These are phyloP conservation scores for Calonectria henricotiae DNA, from an alignment of 2,329 filamentous ascomycete genomes.

Conservation along the genomic window DNA sequence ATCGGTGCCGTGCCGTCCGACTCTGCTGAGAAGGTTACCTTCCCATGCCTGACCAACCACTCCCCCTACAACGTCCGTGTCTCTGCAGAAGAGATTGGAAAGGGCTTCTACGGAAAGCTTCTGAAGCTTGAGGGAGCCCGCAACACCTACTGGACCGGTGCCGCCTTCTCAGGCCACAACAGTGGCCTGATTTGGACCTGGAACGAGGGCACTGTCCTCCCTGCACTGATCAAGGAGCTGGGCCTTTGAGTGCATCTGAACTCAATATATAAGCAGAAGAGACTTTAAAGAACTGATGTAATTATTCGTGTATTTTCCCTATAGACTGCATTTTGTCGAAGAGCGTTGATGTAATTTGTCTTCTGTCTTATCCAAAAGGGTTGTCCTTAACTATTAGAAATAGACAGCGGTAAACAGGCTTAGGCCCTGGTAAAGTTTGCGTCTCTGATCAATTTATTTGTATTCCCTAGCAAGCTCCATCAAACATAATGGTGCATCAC, in stretches of 20 bases:
- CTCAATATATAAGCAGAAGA: not conserved
- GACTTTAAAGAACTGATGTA: not conserved
- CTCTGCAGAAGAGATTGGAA: slow-evolving; percentile 49
- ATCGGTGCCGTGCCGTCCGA: slow-evolving; percentile 25
- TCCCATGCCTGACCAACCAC: slow-evolving; percentile 40
- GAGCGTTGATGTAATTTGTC: slow-evolving; percentile 2
- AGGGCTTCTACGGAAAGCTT: slow-evolving; percentile 57
- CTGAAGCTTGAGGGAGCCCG: slow-evolving; percentile 56
- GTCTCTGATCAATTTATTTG: not conserved
- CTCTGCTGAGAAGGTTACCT: slow-evolving; percentile 39
- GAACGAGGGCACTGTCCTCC: slow-evolving; percentile 43
- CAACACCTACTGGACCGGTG: slow-evolving; percentile 59
- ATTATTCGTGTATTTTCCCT: not conserved
- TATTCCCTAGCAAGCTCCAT: not conserved
- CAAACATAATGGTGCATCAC: not conserved
- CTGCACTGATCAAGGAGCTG: slow-evolving; percentile 21
- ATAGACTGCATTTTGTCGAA: not conserved
- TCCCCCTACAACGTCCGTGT: slow-evolving; percentile 48
- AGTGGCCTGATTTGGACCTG: slow-evolving; percentile 45
- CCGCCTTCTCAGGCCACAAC: slow-evolving; percentile 45
- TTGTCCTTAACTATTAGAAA: not conserved
- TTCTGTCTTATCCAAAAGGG: not conserved
- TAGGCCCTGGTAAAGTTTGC: not conserved
- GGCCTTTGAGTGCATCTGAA: not conserved
- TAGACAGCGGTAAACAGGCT: not conserved